Percentiles rank a stretch among this genome's conserved stretches.
These are phyloP conservation scores for Tanacetum coccineum DNA, from an alignment of 129 eudicot genomes.

Conservation along the genomic window DNA sequence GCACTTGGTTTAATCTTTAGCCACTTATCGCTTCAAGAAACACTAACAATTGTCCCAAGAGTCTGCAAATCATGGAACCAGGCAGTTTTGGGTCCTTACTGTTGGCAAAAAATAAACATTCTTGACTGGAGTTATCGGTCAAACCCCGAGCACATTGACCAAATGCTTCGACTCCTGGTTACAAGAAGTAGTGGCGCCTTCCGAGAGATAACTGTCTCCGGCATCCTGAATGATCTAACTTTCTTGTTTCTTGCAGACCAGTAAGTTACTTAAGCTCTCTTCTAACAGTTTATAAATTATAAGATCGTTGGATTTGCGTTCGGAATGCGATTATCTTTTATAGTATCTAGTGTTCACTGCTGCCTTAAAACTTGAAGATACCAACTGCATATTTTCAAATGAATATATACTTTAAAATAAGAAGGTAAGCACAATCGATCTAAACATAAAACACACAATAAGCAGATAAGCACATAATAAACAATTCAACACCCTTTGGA, in stretches of 20 bases:
- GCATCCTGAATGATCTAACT: slow-evolving; percentile 41
- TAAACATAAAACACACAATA: no score
- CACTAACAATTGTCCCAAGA: slow-evolving; percentile 49
- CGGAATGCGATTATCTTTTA: not conserved
- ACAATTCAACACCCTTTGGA: no score
- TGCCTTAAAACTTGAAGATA: no score
- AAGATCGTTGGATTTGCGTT: slow-evolving; percentile 5
- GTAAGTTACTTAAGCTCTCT: slow-evolving; percentile 36
- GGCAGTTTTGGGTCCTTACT: slow-evolving; percentile 62
- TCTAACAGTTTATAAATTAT: not conserved
- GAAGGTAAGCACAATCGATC: no score
- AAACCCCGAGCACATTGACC: slow-evolving; percentile 43
- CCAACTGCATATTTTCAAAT: no score
- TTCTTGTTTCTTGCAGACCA: slow-evolving; percentile 68
- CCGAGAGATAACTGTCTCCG: slow-evolving; percentile 51
- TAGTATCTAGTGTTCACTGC: no score
- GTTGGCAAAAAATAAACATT: slow-evolving; percentile 80
- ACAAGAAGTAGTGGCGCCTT: slow-evolving; percentile 50
- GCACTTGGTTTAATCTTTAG: slow-evolving; percentile 66
- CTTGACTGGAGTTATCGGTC: slow-evolving; percentile 58
- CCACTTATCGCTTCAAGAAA: slow-evolving; percentile 56
- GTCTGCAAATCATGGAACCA: slow-evolving; percentile 77
- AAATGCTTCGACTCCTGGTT: slow-evolving; percentile 54
- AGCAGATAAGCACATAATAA: no score
- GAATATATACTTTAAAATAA: no score